A percentile compares a stretch with the other conserved stretches of the same genome.
phyloP scores from a whole-genome alignment of 2,329 filamentous ascomycete species.

The Sporothrix brasiliensis region DNA sequence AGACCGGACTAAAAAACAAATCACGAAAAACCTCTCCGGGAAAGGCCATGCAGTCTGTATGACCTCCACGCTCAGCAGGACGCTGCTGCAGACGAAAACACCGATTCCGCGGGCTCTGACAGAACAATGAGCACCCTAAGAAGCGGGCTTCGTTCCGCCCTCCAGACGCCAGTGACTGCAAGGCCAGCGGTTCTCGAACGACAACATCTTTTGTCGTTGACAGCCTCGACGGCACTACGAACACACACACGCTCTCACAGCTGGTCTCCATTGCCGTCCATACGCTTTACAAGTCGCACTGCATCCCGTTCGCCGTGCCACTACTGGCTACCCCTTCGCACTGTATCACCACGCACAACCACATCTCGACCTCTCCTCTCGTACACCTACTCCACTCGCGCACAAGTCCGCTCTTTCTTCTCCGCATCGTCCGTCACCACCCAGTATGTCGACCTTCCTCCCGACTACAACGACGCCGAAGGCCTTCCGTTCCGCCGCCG shows the following conservation, averaged over 20 bases:
- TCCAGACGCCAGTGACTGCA: conserved; percentile 5
- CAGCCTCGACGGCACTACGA: not conserved
- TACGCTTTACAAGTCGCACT: conserved; percentile 3
- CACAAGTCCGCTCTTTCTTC: conserved; percentile 39
- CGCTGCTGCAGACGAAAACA: not conserved
- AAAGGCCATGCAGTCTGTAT: not conserved
- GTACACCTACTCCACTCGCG: not conserved
- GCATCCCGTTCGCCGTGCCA: not conserved
- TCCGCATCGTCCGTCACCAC: conserved; percentile 47
- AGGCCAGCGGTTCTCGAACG: not conserved
- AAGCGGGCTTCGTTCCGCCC: conserved; percentile 26
- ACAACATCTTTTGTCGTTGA: not conserved
- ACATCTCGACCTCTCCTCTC: not conserved
- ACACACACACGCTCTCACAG: not conserved
- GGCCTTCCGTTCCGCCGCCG: conserved; percentile 58
- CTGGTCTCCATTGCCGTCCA: not conserved
- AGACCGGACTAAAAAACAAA: conserved; percentile 2
- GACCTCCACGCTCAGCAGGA: not conserved
- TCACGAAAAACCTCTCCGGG: not conserved
- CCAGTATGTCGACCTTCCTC: conserved; percentile 62
- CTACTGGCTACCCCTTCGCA: conserved; percentile 3
- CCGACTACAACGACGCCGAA: conserved; percentile 56
- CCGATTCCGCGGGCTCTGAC: not conserved
- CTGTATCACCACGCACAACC: not conserved
- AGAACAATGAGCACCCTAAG: conserved; percentile 29